Base-by-base conservation (phyloP, 2,329 filamentous ascomycete genomes). In the Beauveria sp. region DNA sequence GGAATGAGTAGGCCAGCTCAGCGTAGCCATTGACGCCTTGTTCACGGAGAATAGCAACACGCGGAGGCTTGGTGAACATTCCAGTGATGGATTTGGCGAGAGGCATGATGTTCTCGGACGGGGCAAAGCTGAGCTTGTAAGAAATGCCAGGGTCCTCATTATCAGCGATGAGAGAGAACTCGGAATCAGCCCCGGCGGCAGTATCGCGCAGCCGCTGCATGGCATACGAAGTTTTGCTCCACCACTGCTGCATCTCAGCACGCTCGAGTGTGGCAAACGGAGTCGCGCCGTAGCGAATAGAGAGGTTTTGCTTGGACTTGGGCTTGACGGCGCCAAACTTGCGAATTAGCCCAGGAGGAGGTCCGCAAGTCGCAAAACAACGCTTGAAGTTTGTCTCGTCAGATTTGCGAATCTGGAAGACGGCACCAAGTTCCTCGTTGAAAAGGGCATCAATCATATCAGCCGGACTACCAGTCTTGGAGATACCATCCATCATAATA, bases 1-100 rank as follows among this genome's bases (percentile, higher is more conserved):
- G 87, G 81, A 97, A 97, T 54, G 92, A 92, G 70, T 96, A 97
- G 1, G 94, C 94, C 91, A 99, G 96, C 74, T 99, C 94, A n/a
- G 91, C 87, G 69, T 97, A 86, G 47, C 92, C 91, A 76, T 99
- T 97, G 66, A 96, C 91, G 72, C 94, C 94, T 73, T 97, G 92
- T 74, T 97, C 94, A 70, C 94, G 84, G 24, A 99, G 85, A 67
- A 99, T 96, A 48, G 94, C 94, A 26, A 99, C 92, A 37, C 87
- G 85, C 1, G 90, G 89, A 74, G 72, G 68, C 67, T 78, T 82
- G 64, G 80, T 80, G 70, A 91, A 84, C 62, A 80, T 67, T 65
- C 74, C 71, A 57, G 77, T 73, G 70, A 74, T 79, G 67, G 73
- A 78, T 65, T 72, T 77, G 71, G 63, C 83, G 1, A 72, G 60